A percentile compares a stretch with the other conserved stretches of the same genome.
phyloP scores from a whole-genome alignment of 345 rosid genomes.

The Psidium friedrichsthalianum region DNA sequence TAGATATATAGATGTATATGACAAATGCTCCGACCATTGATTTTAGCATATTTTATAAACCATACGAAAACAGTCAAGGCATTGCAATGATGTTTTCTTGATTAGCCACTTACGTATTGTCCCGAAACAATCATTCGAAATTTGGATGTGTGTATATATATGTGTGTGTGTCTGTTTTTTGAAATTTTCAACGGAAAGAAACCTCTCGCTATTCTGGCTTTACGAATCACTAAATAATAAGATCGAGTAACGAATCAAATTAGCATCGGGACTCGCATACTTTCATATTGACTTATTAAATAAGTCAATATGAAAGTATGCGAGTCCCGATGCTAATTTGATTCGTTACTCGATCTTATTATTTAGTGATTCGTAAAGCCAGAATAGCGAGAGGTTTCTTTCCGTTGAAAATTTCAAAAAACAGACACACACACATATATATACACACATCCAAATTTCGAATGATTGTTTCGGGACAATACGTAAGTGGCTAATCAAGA shows the following conservation, averaged over 20 bases:
- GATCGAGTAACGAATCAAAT: not conserved
- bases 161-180: not conserved
- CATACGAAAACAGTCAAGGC: not conserved
- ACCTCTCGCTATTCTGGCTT: not conserved
- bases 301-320: not conserved
- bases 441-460: not conserved
- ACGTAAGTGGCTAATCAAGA: not conserved
- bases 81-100: not conserved
- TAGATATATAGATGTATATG: not conserved
- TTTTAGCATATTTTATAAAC: not conserved
- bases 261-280: not conserved
- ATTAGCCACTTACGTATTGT: not conserved
- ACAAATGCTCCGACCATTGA: not conserved
- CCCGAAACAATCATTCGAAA: not conserved
- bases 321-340: not conserved
- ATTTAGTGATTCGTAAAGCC: no score
- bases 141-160: not conserved
- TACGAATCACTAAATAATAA: not conserved
- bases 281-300: not conserved
- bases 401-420: not conserved
- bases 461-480: not conserved
- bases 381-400: not conserved
- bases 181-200: not conserved
- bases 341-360: not conserved
- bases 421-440: not conserved